phyloP scores from a whole-genome alignment of 371 early-diverging fungal species.

The Mucor circinelloides region DNA sequence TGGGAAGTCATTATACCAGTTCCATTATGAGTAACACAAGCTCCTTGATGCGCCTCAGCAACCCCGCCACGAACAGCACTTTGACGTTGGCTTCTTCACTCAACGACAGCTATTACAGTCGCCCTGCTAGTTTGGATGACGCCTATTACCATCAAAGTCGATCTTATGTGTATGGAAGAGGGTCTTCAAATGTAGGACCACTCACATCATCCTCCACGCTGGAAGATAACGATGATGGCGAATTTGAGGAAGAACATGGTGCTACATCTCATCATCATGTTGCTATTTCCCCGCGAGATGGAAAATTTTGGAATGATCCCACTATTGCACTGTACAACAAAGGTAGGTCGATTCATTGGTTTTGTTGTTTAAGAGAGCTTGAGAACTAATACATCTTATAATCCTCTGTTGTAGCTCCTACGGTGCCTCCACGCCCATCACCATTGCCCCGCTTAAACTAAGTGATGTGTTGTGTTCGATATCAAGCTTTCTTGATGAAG shows the following conservation, averaged over 20 bases:
- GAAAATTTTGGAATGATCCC: slow-evolving; percentile 9
- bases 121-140: slow-evolving; percentile 49
- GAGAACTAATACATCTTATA: background rate
- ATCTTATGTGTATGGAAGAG: slow-evolving; percentile 16
- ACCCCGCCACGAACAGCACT: slow-evolving; percentile 24
- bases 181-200: slow-evolving; percentile 6
- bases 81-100: slow-evolving; percentile 18
- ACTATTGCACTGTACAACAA: slow-evolving; percentile 4
- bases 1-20: slow-evolving; percentile 34
- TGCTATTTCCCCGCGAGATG: slow-evolving; percentile 3
- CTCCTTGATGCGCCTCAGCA: slow-evolving; percentile 35
- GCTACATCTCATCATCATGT: background rate
- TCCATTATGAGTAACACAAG: slow-evolving; percentile 35
- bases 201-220: slow-evolving; percentile 22
- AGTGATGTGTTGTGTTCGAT: background rate
- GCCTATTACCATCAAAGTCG: background rate
- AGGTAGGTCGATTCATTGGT: background rate
- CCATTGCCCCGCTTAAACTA: background rate
- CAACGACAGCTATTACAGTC: slow-evolving; percentile 16
- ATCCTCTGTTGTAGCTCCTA: slow-evolving; percentile 5
- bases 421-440: slow-evolving; percentile 20
- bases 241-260: background rate
- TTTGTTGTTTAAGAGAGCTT: background rate
- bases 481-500: background rate
- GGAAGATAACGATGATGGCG: slow-evolving; percentile 17